Evolutionary conservation across 192 early-diverging fungal genomes (phyloP).

Genomic region (Paraglomus occultum): DNA sequence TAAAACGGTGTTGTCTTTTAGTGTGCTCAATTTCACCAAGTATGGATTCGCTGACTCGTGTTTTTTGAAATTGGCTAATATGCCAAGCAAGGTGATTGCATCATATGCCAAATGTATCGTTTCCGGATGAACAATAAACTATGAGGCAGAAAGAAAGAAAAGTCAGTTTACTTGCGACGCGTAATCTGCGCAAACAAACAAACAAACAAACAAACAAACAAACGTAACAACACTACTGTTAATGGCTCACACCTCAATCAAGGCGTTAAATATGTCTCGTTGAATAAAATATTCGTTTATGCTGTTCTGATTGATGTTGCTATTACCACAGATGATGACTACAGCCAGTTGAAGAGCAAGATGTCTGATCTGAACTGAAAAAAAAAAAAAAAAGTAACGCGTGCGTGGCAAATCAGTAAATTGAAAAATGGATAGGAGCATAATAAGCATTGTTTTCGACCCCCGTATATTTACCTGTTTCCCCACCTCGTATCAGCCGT

Average conservation of each 20-base stretch:
- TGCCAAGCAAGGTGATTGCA: conserved; percentile 42
- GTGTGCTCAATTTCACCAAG: conserved; percentile 34
- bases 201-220: background rate
- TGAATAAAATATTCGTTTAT: conserved; percentile 60
- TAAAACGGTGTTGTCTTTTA: conserved; percentile 37
- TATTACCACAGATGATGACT: conserved; percentile 48
- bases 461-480: conserved; percentile 34
- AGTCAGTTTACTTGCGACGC: background rate
- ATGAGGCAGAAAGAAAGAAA: background rate
- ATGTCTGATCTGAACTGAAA: conserved; percentile 33
- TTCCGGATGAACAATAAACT: conserved; percentile 43
- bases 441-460: background rate
- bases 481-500: conserved; percentile 35
- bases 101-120: conserved; percentile 39
- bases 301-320: conserved; percentile 59
- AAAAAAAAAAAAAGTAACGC: background rate
- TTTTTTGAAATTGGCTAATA: conserved; percentile 61
- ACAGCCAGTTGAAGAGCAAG: conserved; percentile 42
- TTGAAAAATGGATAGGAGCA: background rate
- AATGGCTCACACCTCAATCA: conserved; percentile 40
- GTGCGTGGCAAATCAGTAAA: conserved; percentile 3
- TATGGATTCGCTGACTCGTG: conserved; percentile 52
- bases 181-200: background rate
- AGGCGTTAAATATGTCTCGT: conserved; percentile 42
- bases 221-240: background rate